Evolutionary conservation across 352 stramenopile genomes (phyloP), one percentile per base, ranked within the genome.

Genomic region (Globisporangium mamillatum): DNA sequence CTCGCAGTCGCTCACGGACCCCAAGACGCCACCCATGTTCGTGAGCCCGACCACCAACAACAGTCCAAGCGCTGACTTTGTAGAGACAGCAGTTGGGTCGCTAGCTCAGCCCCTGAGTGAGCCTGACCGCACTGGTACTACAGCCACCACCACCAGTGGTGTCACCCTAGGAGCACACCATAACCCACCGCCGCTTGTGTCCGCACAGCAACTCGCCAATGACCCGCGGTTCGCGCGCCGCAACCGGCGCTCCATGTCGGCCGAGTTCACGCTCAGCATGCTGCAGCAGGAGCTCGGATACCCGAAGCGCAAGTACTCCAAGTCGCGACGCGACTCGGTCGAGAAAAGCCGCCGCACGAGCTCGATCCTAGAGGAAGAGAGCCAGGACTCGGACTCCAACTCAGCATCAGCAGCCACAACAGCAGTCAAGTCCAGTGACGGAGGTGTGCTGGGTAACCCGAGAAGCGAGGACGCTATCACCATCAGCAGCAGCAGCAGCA

Each of bases 221-320:
- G 66, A 70, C 20, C 66, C 66, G 20, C 66, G 58, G 24, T 55
- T 66, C 60, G 64, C 53, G 20, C 59, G 69, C 6, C 56, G 55
- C 57, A 67, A 76, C 24, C 79, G 82, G 3, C 82, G 84, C 50
- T 75, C 82, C 36, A 82, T 90, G 66, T 91, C 81, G 64, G 85
- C 80, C 24, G 82, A 86, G 53, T 75, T 76, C 27, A 77, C 72
- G 14, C 71, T 86, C 27, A 92, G 84, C 66, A 72, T 92, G 32
- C 62, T 93, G 41, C 84, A 93, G 53, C 68, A 90, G 55, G 84
- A 93, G 69, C 84, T 93, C 22, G 84, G 84, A n/a, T 93, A 93
- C 68, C 82, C 84, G 16, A 76, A 67, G 20, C 71, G 71, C 58
- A 71, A 78, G n/a, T 53, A 67, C 32, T 54, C 36, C 41, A 64